These are phyloP conservation scores for Yarrowia galli DNA, from an alignment of 1,139 yeast species.

Conservation along the genomic window DNA sequence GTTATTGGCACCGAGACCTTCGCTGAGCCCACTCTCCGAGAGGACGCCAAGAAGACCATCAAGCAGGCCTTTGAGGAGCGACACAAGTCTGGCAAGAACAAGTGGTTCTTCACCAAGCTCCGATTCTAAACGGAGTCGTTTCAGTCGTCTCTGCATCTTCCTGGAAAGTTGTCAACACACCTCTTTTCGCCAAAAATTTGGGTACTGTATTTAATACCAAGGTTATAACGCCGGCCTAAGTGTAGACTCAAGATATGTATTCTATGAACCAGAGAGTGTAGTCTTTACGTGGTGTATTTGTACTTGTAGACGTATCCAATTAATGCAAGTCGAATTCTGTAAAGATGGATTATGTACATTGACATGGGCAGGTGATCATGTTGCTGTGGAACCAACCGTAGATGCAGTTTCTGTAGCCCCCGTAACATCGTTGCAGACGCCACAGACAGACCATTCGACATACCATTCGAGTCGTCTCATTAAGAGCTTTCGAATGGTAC, in stretches of 20 bases:
- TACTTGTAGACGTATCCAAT: too few relatives aligned
- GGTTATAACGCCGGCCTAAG: constrained; percentile 28
- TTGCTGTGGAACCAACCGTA: too few relatives aligned
- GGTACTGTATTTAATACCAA: constrained; percentile 38
- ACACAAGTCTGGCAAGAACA: constrained; percentile 99
- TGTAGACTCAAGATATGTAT: constrained; percentile 37
- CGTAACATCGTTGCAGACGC: too few relatives aligned
- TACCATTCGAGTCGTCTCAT: too few relatives aligned
- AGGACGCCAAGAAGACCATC: constrained; percentile 98
- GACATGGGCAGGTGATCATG: too few relatives aligned
- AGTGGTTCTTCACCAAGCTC: constrained; percentile 99
- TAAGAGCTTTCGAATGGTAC: too few relatives aligned
- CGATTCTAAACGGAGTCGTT: constrained; percentile 73
- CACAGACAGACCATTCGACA: too few relatives aligned
- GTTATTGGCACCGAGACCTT: constrained; percentile 93
- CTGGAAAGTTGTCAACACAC: constrained; percentile 35
- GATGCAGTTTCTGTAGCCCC: too few relatives aligned
- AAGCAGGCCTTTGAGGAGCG: constrained; percentile 99
- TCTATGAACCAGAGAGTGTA: constrained; percentile 10
- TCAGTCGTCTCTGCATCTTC: constrained; percentile 21
- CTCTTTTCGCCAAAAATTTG: constrained; percentile 36
- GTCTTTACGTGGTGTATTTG: too few relatives aligned
- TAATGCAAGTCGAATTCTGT: too few relatives aligned
- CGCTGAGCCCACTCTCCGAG: constrained; percentile 98
- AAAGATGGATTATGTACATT: too few relatives aligned